Conservation (phyloP, 2,329 filamentous ascomycete species). For the Corynespora cassiicola region DNA sequence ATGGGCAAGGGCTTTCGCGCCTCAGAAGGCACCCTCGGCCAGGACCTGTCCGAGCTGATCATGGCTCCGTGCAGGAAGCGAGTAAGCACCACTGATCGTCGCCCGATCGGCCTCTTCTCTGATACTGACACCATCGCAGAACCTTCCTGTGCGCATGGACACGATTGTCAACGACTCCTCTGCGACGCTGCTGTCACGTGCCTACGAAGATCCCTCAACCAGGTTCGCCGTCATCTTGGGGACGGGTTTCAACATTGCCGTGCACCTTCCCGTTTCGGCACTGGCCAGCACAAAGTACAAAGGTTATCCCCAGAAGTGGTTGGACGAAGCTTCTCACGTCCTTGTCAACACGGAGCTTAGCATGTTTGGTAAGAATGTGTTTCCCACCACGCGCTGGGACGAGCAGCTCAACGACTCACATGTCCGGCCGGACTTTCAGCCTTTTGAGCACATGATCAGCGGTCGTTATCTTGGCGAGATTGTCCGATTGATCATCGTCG, state of each 20-base stretch:
- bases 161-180: constrained; percentile 71
- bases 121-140: constrained; percentile 33
- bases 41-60: constrained; percentile 66
- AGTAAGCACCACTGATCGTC: constrained; percentile 31
- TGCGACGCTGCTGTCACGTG: constrained; percentile 66
- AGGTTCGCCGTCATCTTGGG: constrained; percentile 70
- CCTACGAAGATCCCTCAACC: constrained; percentile 66
- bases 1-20: constrained; percentile 73
- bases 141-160: constrained; percentile 64
- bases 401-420: constrained; percentile 65
- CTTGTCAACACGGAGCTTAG: constrained; percentile 71
- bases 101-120: constrained; percentile 4
- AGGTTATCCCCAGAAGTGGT: constrained; percentile 60
- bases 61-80: constrained; percentile 63
- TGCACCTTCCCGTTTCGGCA: constrained; percentile 63
- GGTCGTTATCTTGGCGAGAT: constrained; percentile 71
- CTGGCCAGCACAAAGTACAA: constrained; percentile 65
- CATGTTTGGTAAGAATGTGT: constrained; percentile 68
- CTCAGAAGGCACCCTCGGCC: constrained; percentile 63
- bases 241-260: constrained; percentile 70
- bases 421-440: constrained; percentile 67
- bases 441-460: constrained; percentile 69
- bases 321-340: constrained; percentile 64
- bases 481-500: constrained; percentile 65
- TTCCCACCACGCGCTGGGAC: constrained; percentile 68